Percentiles rank a stretch among this genome's conserved stretches.
phyloP scores from a whole-genome alignment of 495 filamentous ascomycete species.

The Daldinia childiae region DNA sequence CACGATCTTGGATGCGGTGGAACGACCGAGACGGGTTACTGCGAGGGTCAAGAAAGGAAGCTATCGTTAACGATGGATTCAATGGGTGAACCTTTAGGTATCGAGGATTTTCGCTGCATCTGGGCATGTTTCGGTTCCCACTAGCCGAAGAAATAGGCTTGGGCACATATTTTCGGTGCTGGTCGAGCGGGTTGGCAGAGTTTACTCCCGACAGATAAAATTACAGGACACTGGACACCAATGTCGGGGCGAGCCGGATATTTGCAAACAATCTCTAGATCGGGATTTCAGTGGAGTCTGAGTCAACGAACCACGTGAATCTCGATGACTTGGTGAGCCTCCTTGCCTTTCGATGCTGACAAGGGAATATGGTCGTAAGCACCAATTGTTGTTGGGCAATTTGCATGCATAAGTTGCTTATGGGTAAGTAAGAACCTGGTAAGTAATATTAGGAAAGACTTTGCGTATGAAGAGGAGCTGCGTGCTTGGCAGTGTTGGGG shows the following conservation, averaged over 20 bases:
- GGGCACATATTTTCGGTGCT: neutral
- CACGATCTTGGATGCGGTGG: neutral
- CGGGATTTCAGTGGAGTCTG: neutral
- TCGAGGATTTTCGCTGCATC: neutral
- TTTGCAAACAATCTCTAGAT: neutral
- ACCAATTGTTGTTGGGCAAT: neutral
- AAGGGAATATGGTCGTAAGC: neutral
- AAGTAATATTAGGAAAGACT: neutral
- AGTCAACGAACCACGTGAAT: constrained; percentile 1
- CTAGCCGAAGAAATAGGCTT: neutral
- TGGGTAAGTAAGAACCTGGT: neutral
- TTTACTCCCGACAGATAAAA: constrained; percentile 1
- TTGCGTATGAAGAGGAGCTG: neutral
- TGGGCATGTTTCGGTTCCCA: neutral
- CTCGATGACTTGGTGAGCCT: neutral
- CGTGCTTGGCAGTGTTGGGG: neutral
- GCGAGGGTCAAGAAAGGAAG: neutral
- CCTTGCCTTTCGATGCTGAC: neutral
- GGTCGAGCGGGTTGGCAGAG: neutral
- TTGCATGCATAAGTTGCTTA: constrained; percentile 1
- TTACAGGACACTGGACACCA: neutral
- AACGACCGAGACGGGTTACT: neutral
- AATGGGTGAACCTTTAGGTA: neutral
- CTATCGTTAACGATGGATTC: neutral
- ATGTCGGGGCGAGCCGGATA: neutral